Base-by-base conservation (phyloP, 176 grass and related monocot species). In the Eragrostis curvula region DNA sequence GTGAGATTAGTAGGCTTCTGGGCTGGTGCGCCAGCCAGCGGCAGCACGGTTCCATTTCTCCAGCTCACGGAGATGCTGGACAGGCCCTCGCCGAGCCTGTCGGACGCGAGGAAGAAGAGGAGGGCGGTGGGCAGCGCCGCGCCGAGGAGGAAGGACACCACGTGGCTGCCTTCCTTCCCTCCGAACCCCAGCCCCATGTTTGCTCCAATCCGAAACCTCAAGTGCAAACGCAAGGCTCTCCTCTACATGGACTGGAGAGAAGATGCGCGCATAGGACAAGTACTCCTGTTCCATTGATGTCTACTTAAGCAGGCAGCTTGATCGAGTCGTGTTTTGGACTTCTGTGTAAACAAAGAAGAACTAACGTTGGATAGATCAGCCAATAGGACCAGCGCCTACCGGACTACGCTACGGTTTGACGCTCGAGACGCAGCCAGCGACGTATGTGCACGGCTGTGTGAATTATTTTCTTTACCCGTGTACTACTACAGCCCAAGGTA, bases 121-220 rank as follows among this genome's bases (percentile, higher is more conserved):
- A 82, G 75, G 28, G 66, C 18, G 2, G 81, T 88, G 12, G 85
- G 81, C 29, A 61, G 41, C 43, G 75, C 75, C 24, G 84, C 85
- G 3, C 85, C 89, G n/a, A 91, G 70, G 70, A 91, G 27, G 83
- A 87, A 91, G 29, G 80, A 67, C 63, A 76, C 20, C 62, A 63
- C 23, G 27, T 77, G 77, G 50, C 39, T 42, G 20, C 75, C 69
- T n/a, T 73, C 82, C 41, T 75, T 89, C 63, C 52, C 63, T 29
- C 48, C 61, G 30, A 66, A n/a, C 17, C 70, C 61, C 42, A 87
- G 32, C 32, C 32, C 32, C 32, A 36, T 36, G 32, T 36, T 36
- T 36, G 32, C 32, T 36, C 32, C n/a, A n/a, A n/a, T n/a, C n/a
- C n/a, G n/a, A n/a, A n/a, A n/a, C n/a, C n/a, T n/a, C n/a, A n/a